Evolutionary conservation across 2,329 filamentous ascomycete species (phyloP).

Genomic region (Intubia oerlemansii): DNA sequence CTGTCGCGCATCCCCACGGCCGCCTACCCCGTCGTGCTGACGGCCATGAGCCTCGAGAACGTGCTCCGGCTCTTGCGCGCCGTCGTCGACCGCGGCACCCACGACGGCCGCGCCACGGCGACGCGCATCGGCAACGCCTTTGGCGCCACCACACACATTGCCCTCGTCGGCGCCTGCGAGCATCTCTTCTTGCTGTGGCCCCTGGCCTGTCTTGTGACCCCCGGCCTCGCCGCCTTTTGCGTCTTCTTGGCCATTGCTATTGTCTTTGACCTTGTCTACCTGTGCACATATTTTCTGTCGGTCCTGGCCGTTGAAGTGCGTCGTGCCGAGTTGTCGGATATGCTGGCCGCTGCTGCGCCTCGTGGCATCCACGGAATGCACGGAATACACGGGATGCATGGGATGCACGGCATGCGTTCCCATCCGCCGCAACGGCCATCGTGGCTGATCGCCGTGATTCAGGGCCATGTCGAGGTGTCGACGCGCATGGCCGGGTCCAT

Average conservation of each 20-base stretch:
- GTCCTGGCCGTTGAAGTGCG: constrained; percentile 63
- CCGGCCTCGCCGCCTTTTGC: constrained; percentile 48
- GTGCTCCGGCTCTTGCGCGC: constrained; percentile 61
- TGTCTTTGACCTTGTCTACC: constrained; percentile 55
- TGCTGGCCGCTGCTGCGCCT: too few species aligned
- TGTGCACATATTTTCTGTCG: constrained; percentile 61
- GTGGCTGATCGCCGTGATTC: constrained; percentile 40
- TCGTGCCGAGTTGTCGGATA: constrained; percentile 54
- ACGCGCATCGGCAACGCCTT: constrained; percentile 52
- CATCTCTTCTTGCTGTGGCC: constrained; percentile 45
- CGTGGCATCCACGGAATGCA: too few species aligned
- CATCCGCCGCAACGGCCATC: too few species aligned
- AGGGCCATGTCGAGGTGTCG: constrained; percentile 43
- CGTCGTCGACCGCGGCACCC: constrained; percentile 51
- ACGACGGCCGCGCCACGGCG: constrained; percentile 44
- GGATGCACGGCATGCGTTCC: not conserved
- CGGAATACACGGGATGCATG: too few species aligned
- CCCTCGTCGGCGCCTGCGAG: constrained; percentile 44
- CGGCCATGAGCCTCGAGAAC: constrained; percentile 59
- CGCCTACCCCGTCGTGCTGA: constrained; percentile 55
- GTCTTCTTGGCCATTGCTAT: constrained; percentile 56
- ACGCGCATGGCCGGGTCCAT: constrained; percentile 56
- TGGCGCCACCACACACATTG: constrained; percentile 49
- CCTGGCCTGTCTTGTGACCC: constrained; percentile 44
- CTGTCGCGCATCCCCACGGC: constrained; percentile 53